Base-by-base conservation (phyloP, 2,329 filamentous ascomycete genomes). In the Penicillium sp. region DNA sequence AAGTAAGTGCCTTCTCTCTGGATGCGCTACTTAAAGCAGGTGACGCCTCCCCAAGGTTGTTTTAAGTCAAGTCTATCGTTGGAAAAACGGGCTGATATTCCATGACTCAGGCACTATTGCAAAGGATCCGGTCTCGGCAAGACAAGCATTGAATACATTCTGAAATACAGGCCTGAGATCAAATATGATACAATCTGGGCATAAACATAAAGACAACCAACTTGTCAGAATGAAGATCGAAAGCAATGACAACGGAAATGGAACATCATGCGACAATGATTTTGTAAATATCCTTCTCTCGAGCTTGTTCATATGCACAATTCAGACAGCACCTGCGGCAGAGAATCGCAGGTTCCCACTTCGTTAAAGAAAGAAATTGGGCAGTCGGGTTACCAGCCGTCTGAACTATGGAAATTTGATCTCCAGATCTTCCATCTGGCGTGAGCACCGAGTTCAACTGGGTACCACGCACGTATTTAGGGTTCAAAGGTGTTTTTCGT, bases 241-340 rank as follows among this genome's bases (percentile, higher is more conserved):
- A 23, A 11, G 9, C 12, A 4, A n/a, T n/a, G 12, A 27, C 6
- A n/a, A n/a, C 6, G 12, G n/a, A 27, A 13, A 25, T 14, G 14
- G 12, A 33, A 30, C 16, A 13, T 30, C 18, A 35, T 13, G 22
- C 27, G 13, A 25, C 22, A 25, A 38, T 35, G 1, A 37, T 36
- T 22, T 27, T 27, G 27, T 32, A 13, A 30, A 13, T 25, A 30
- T 34, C 26, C 25, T 17, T 27, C 35, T 39, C 15, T 20, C 18
- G 17, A 27, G 32, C 17, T 18, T 39, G 31, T 20, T 39, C 32
- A 14, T 30, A 35, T 5, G 37, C 37, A 31, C 37, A 39, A 8
- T 30, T 39, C 11, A 35, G 12, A 20, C 31, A 35, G 16, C 27
- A 35, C 18, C 9, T 22, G 8, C 27, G 27, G 20, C 32, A 39